A percentile compares a stretch with the other conserved stretches of the same genome.
Conservation (phyloP, 768 basidiomycete species). For the Tricholoma sp. region DNA sequence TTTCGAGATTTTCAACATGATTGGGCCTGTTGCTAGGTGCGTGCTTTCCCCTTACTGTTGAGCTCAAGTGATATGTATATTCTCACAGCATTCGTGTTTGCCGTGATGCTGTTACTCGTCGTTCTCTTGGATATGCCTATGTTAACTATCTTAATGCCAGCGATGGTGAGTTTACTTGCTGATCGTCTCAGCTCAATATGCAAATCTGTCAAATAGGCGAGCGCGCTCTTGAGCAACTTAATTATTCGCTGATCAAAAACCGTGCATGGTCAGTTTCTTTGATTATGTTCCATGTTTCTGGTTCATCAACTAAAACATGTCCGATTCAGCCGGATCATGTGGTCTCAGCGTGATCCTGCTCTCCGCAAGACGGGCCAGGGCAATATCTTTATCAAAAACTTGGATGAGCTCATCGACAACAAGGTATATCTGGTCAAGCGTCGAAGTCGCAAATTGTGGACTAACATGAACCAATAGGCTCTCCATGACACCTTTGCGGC, state of each 20-base stretch:
- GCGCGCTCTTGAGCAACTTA: constrained; percentile 97
- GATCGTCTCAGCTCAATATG: constrained; percentile 4
- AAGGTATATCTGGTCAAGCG: constrained; percentile 48
- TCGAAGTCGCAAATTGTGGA: neutral
- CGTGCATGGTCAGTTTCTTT: constrained; percentile 75
- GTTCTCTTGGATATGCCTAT: constrained; percentile 98
- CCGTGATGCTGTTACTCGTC: constrained; percentile 98
- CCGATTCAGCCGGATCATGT: constrained; percentile 90
- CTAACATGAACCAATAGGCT: constrained; percentile 46
- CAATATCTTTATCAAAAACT: constrained; percentile 99
- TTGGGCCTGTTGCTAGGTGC: constrained; percentile 96
- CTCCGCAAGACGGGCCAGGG: constrained; percentile 99
- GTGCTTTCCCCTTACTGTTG: constrained; percentile 16
- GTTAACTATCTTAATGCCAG: constrained; percentile 96
- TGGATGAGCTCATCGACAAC: constrained; percentile 97
- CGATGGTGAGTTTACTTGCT: constrained; percentile 61
- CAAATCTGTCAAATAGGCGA: constrained; percentile 53
- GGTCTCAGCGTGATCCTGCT: constrained; percentile 99
- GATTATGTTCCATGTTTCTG: constrained; percentile 9
- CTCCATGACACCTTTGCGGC: constrained; percentile 99
- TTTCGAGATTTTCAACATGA: constrained; percentile 99
- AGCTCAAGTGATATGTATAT: neutral
- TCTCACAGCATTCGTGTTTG: constrained; percentile 89
- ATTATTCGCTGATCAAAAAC: constrained; percentile 98
- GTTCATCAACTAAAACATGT: constrained; percentile 4